Conservation (phyloP, 345 rosid species). For the Eucalyptus curtisii region DNA sequence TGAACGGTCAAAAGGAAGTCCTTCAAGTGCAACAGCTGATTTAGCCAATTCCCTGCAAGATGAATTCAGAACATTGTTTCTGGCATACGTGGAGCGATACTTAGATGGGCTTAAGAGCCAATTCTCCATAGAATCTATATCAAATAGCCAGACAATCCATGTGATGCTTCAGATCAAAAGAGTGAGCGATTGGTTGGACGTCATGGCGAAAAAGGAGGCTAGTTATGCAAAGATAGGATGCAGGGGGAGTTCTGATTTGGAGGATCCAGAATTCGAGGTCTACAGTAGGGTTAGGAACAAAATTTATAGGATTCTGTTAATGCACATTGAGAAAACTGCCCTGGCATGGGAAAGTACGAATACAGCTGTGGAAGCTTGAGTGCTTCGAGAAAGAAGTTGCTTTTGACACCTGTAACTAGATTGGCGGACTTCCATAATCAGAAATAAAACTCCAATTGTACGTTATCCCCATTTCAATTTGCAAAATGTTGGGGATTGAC, state of each 20-base stretch:
- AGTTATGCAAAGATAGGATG: neutral
- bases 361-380: neutral
- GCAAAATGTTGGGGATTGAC: neutral
- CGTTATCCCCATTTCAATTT: neutral
- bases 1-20: conserved; percentile 21
- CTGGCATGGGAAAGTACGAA: conserved; percentile 5
- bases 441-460: neutral
- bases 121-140: conserved; percentile 12
- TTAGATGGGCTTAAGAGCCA: conserved; percentile 26
- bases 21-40: conserved; percentile 9
- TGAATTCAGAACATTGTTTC: conserved; percentile 37
- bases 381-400: neutral
- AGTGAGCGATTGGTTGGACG: conserved; percentile 55
- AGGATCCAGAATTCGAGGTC: conserved; percentile 26
- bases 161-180: conserved; percentile 47
- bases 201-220: conserved; percentile 4
- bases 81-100: conserved; percentile 42
- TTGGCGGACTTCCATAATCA: neutral
- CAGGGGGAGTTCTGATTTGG: neutral
- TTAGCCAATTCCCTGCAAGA: conserved; percentile 24
- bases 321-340: conserved; percentile 61
- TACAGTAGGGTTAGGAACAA: conserved; percentile 45
- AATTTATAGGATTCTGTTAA: conserved; percentile 47
- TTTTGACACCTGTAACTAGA: neutral
- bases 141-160: conserved; percentile 25